Base-by-base conservation (phyloP, 2,329 filamentous ascomycete species). In the Ascocoryne sarcoides region DNA sequence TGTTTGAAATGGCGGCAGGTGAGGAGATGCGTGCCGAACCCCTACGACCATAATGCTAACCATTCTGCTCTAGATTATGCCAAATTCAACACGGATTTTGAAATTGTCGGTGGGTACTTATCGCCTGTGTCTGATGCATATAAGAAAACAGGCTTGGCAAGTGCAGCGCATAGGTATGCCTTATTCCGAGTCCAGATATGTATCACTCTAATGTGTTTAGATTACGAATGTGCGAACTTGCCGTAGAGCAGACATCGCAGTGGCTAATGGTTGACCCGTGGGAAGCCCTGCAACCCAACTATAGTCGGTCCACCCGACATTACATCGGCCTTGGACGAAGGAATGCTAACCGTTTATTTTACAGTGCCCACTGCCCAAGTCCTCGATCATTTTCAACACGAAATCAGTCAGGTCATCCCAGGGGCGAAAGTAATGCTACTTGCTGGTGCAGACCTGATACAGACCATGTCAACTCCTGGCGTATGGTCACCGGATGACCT, bases 241-340 rank as follows among this genome's bases (percentile, higher is more conserved):
- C 87, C 15, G 73, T 83, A 9, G 38, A 40, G 14, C 26, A 51
- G 80, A 84, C 37, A 80, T 81, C 37, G 19, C 77, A 78, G 53
- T 88, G 84, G 80, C 69, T 93, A 45, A 87, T 87, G 78, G 84
- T 92, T 33, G 87, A 94, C 59, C 79, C 84, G 0, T 93, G 84
- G 82, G 89, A 95, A 68, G 84, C 86, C n/a, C 69, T 83, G 54
- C 79, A 93, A 64, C 76, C 81, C 56, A 73, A 84, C 50, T 96
- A 95, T 60, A 81, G 23, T 26, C 7, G 7, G 23, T 26, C 23
- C 23, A 26, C 23, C 23, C 23, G 7, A 7, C 23, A 7, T 12
- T 12, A 7, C 12, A 7, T 12, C 23, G 12, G 12, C 7, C 23
- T 26, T 26, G 12, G 23, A 12, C 23, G 7, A 26, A 26, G 7